Base-by-base conservation (phyloP, 192 early-diverging fungal species). In the Umbelopsis sp. region DNA sequence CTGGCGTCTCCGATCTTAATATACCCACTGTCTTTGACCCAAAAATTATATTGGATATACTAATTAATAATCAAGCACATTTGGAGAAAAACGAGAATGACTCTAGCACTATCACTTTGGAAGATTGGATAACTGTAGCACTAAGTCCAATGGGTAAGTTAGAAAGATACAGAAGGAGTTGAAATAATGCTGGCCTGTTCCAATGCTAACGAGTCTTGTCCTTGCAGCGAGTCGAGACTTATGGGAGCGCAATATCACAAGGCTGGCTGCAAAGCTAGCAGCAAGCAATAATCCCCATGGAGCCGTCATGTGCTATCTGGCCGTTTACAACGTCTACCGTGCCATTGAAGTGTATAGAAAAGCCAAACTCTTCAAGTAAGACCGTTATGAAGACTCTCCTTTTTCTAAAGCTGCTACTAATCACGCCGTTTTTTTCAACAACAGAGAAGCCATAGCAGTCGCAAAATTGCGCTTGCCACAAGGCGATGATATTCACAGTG, bases 71-170 rank as follows among this genome's bases (percentile, higher is more conserved):
- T 16, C 15, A 33, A 15, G 55, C 27, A 1, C 18, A 16, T 30
- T 18, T 61, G 7, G 55, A 61, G 1, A 30, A 15, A n/a, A 27
- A 25, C 35, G 55, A 61, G 1, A 12, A 18, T 16, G 25, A 25
- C 15, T n/a, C 21, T 30, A 35, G 12, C 11, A 61, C 6, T 4
- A 16, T 35, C 27, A 61, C 55, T 18, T 8, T 70, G 0, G 75
- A 84, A 33, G 83, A 84, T 48, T 84, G 83, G 83, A 76, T 84
- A 20, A 74, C 76, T 9, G 45, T 84, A 5, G 83, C 83, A 4
- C 67, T 84, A 8, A 74, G 78, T 46, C 83, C 83, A 9, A 69
- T 78, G 70, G 81, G 83, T 77, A 77, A 1, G 74, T 74, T 11
- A 15, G 25, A 1, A 41, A 10, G 37, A 10, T 41, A 41, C 37